Conservation (phyloP, 2,329 filamentous ascomycete genomes). For the Neonectria faginata region DNA sequence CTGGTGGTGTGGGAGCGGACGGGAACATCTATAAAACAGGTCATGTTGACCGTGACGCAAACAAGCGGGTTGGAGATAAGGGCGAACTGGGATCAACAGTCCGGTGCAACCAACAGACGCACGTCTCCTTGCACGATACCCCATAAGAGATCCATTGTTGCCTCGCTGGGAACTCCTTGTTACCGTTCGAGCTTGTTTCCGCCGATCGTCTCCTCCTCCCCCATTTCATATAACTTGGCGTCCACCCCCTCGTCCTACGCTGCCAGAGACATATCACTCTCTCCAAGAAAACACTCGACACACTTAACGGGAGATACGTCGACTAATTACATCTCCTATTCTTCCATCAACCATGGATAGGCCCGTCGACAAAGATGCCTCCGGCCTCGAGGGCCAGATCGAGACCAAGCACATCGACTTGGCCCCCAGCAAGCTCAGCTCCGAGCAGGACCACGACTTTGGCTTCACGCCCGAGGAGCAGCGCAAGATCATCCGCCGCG, state of each 20-base stretch:
- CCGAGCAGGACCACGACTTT: conserved; percentile 48
- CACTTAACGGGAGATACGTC: neutral
- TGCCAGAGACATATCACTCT: conserved; percentile 9
- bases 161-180: conserved; percentile 27
- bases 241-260: conserved; percentile 14
- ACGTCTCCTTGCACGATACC: conserved; percentile 6
- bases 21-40: conserved; percentile 9
- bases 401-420: conserved; percentile 44
- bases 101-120: neutral
- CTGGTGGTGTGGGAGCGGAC: neutral
- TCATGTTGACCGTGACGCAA: conserved; percentile 11
- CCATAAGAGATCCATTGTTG: conserved; percentile 11
- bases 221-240: conserved; percentile 19
- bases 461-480: conserved; percentile 72
- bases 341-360: conserved; percentile 40
- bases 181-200: conserved; percentile 23
- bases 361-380: conserved; percentile 28
- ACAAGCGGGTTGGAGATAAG: conserved; percentile 9
- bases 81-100: conserved; percentile 15
- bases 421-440: conserved; percentile 40
- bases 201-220: conserved; percentile 25
- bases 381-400: conserved; percentile 42
- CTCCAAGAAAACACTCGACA: neutral
- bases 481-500: conserved; percentile 73
- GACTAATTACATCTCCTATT: neutral